Percentiles rank a stretch among this genome's conserved stretches.
phyloP scores from a whole-genome alignment of 495 filamentous ascomycete species.

The Neurospora africana region DNA sequence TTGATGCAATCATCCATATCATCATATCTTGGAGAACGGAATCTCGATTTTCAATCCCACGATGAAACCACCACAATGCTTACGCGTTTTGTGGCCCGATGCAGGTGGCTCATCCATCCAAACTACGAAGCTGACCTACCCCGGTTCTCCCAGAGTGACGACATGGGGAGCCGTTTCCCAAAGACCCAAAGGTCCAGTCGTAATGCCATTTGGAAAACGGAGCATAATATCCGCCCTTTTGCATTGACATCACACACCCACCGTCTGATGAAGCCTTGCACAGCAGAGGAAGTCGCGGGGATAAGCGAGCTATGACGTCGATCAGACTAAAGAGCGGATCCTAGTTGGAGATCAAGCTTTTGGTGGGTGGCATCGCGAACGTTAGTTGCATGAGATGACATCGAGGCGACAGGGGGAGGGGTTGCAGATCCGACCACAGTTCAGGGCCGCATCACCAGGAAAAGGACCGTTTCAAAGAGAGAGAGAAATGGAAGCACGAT shows the following conservation, averaged over 20 bases:
- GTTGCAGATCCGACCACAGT: not conserved
- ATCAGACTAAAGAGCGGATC: not conserved
- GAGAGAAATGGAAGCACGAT: not conserved
- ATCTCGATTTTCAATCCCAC: not conserved
- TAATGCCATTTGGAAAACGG: not conserved
- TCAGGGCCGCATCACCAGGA: not conserved
- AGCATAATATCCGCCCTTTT: not conserved
- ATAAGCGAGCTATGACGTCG: conserved; percentile 15
- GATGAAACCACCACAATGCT: not conserved
- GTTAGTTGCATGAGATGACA: conserved; percentile 10
- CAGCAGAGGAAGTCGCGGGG: not conserved
- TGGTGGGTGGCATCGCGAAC: not conserved
- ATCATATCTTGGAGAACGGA: not conserved
- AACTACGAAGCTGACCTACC: not conserved
- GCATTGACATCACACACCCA: not conserved
- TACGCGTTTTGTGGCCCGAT: not conserved
- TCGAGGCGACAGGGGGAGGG: conserved; percentile 1
- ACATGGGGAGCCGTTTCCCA: not conserved
- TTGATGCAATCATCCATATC: not conserved
- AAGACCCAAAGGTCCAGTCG: not conserved
- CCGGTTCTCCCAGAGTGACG: not conserved
- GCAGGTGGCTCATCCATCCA: not conserved
- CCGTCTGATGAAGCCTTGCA: not conserved
- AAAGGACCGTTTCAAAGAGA: not conserved
- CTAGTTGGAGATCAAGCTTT: conserved; percentile 11